Base-by-base conservation (phyloP, 768 basidiomycete species). In the Boletus reticulatus region DNA sequence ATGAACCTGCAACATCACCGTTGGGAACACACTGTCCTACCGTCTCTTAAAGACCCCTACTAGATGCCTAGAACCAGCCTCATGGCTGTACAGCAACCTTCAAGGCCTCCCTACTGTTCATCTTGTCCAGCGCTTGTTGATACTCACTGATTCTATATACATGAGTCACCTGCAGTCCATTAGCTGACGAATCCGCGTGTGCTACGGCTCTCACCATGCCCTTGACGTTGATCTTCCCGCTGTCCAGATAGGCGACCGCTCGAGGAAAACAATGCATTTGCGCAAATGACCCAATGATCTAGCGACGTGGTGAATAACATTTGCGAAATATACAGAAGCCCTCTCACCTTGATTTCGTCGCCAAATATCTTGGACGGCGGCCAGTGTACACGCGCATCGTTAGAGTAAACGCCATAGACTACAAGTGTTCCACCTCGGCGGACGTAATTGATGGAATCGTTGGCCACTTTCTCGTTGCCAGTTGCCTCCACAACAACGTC, bases 251-350 rank as follows among this genome's bases (percentile, higher is more conserved):
- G 4, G 84, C 86, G 43, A 94, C 85, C 5, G 91, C 90, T 7
- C 92, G 84, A 41, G 91, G 90, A 82, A 95, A 94, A 72, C 91
- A 92, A 75, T 79, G 84, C 1, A 83, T 86, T 62, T 92, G 91
- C 6, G 91, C 85, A 75, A 93, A 92, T 0, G 91, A 92, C 12
- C 90, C 88, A 59, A 93, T 87, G 63, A 92, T 91, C 87, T 89
- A 8, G 52, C 44, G 16, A 43, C 50, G 44, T 29, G 14, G 24
- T 52, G 41, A 43, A 31, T 50, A n/a, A 51, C 10, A 6, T 17
- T 17, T 17, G 39, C 11, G 19, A 34, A 48, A 41, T n/a, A 37
- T 38, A 27, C n/a, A 6, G 19, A 22, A 27, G 10, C 12, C 11
- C 9, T 38, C 49, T 27, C 51, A 83, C 82, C 68, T 71, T 75